phyloP scores from a whole-genome alignment of 1,284 basidiomycete species.

The Ustilago xerochloae region DNA sequence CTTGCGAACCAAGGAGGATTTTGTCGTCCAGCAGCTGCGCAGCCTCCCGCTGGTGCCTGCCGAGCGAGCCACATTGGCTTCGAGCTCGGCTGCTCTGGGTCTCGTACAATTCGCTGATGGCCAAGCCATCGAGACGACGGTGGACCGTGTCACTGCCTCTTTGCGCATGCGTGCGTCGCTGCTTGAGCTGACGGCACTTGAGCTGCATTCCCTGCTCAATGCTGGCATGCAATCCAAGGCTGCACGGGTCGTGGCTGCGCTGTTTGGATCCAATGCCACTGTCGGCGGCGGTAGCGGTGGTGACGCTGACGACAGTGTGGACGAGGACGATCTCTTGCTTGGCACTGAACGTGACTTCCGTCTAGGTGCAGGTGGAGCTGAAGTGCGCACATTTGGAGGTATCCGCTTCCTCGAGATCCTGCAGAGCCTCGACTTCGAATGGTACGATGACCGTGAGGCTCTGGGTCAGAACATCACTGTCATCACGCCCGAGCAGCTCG shows the following conservation, averaged over 20 bases:
- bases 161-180: slow-evolving; percentile 85
- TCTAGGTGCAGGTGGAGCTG: slow-evolving; percentile 34
- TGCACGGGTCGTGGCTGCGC: slow-evolving; percentile 55
- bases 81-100: slow-evolving; percentile 72
- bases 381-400: slow-evolving; percentile 70
- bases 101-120: slow-evolving; percentile 80
- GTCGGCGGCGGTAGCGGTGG: slow-evolving; percentile 24
- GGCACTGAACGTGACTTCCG: slow-evolving; percentile 44
- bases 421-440: slow-evolving; percentile 85
- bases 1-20: slow-evolving; percentile 86
- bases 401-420: slow-evolving; percentile 89
- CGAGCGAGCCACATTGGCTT: slow-evolving; percentile 27
- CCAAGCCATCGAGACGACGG: slow-evolving; percentile 78
- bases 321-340: slow-evolving; percentile 46
- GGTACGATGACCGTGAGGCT: slow-evolving; percentile 76
- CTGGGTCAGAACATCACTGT: slow-evolving; percentile 75
- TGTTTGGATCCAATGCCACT: slow-evolving; percentile 55
- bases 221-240: slow-evolving; percentile 72
- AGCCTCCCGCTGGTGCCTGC: slow-evolving; percentile 73
- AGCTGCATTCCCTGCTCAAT: slow-evolving; percentile 85
- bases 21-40: slow-evolving; percentile 85
- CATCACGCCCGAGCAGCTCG: slow-evolving; percentile 72
- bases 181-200: slow-evolving; percentile 86
- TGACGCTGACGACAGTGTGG: slow-evolving; percentile 29
- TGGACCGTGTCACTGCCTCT: slow-evolving; percentile 80